Evolutionary conservation across 805 yeast genomes (phyloP).

Genomic region (Hyphopichia homilentoma): DNA sequence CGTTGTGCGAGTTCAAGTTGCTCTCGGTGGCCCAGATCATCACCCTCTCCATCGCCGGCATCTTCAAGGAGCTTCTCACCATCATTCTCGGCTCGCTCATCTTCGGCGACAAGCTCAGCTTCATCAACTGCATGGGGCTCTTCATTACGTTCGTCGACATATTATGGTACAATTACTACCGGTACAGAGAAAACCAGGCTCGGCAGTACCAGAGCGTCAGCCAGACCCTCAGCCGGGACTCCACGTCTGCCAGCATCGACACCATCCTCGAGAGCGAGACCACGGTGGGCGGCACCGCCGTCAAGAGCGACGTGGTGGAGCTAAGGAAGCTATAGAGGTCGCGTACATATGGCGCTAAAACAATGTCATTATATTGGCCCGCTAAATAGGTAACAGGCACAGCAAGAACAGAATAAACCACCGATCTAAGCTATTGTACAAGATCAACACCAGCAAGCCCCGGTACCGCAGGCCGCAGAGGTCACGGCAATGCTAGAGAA

Average conservation of each 20-base stretch:
- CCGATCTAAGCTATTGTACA: too few relatives aligned
- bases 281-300: conserved; percentile 1
- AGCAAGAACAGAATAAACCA: too few relatives aligned
- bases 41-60: conserved; percentile 87
- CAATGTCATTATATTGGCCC: too few relatives aligned
- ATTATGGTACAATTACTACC: conserved; percentile 72
- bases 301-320: conserved; percentile 3
- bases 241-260: neutral
- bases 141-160: conserved; percentile 73
- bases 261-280: neutral
- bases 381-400: too few relatives aligned
- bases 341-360: too few relatives aligned
- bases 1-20: conserved; percentile 80
- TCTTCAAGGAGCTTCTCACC: conserved; percentile 87
- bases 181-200: conserved; percentile 30
- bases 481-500: too few relatives aligned
- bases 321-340: conserved; percentile 1
- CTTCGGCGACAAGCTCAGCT: conserved; percentile 69
- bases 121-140: conserved; percentile 71
- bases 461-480: too few relatives aligned
- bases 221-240: conserved; percentile 9
- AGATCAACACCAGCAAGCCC: too few relatives aligned
- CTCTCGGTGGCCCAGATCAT: conserved; percentile 78
- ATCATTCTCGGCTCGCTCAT: conserved; percentile 65
- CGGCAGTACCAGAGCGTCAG: conserved; percentile 3